These are phyloP conservation scores for Didymella glomerata DNA, from an alignment of 2,329 filamentous ascomycete genomes.

Conservation along the genomic window DNA sequence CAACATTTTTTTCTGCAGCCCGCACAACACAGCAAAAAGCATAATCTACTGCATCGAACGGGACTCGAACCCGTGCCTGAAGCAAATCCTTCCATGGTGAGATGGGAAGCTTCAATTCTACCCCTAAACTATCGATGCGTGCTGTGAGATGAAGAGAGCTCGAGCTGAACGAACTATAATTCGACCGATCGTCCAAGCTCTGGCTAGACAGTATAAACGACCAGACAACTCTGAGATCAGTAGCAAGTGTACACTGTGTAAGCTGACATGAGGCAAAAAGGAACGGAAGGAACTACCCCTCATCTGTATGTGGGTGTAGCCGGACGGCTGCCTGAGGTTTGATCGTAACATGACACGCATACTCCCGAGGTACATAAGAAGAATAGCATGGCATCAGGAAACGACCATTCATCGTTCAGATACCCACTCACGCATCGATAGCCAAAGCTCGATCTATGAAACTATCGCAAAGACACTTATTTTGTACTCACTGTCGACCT, in stretches of 20 bases:
- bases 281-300: slow-evolving; percentile 9
- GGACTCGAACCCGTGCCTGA: slow-evolving; percentile 41
- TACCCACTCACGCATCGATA: not conserved
- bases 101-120: slow-evolving; percentile 46
- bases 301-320: slow-evolving; percentile 7
- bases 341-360: not conserved
- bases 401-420: not conserved
- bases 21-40: not conserved
- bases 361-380: not conserved
- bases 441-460: not conserved
- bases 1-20: not conserved
- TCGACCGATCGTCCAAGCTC: not conserved
- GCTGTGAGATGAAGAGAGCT: not conserved
- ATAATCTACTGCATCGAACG: slow-evolving; percentile 28
- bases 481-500: slow-evolving; percentile 2
- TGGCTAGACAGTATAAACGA: not conserved
- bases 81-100: slow-evolving; percentile 25
- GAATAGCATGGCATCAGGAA: not conserved
- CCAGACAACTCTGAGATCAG: no score
- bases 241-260: slow-evolving; percentile 4
- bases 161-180: not conserved
- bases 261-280: slow-evolving; percentile 16
- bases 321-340: slow-evolving; percentile 8
- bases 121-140: slow-evolving; percentile 41
- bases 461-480: not conserved